A percentile compares a stretch with the other conserved stretches of the same genome.
Conservation (phyloP, 176 grass and related monocot species). For the Zea luxurians region DNA sequence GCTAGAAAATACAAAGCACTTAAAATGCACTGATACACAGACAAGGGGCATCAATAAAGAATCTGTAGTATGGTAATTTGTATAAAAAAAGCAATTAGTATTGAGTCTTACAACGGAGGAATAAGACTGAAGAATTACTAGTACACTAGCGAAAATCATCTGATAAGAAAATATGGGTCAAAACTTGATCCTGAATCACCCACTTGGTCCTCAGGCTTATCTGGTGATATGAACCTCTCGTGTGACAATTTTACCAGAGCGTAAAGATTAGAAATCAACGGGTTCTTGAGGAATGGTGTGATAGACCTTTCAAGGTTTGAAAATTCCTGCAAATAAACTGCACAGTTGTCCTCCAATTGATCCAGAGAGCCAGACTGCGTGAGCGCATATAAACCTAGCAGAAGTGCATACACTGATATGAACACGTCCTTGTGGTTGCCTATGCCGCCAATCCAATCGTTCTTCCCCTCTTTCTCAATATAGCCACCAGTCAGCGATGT, state of each 20-base stretch:
- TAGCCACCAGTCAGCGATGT: conserved; percentile 53
- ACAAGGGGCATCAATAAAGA: neutral
- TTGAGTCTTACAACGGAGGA: conserved; percentile 28
- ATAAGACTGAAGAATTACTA: conserved; percentile 25
- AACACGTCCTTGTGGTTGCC: conserved; percentile 95
- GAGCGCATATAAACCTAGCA: conserved; percentile 73
- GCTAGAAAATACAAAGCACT: conserved; percentile 16
- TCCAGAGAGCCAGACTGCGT: conserved; percentile 29
- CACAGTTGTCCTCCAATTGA: conserved; percentile 29
- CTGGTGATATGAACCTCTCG: conserved; percentile 20
- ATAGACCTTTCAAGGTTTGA: conserved; percentile 51
- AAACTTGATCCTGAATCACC: conserved; percentile 46
- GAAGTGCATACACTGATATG: conserved; percentile 66
- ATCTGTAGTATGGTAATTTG: conserved; percentile 16
- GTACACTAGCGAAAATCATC: conserved; percentile 46
- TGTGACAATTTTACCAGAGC: conserved; percentile 50
- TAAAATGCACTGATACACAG: neutral
- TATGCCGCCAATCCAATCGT: conserved; percentile 85
- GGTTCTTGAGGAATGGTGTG: conserved; percentile 80
- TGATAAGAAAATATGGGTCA: conserved; percentile 91
- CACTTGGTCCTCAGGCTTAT: conserved; percentile 23
- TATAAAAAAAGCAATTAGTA: conserved; percentile 13
- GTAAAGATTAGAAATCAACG: conserved; percentile 80
- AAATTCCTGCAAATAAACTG: conserved; percentile 52
- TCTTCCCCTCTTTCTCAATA: conserved; percentile 61